Conservation (phyloP, 495 filamentous ascomycete species). For the Xylaria curta region DNA sequence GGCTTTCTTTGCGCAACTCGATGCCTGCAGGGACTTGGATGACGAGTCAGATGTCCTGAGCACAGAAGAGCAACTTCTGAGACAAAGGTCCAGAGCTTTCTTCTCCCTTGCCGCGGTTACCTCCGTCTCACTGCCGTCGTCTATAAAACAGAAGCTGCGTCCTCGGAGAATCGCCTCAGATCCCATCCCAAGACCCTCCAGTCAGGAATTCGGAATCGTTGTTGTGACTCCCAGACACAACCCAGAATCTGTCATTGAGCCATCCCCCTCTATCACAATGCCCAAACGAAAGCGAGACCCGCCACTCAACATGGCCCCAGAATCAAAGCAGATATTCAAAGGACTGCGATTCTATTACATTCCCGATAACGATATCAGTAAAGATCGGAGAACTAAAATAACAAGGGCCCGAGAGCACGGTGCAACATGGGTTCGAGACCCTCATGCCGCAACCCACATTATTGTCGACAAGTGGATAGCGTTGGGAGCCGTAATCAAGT, state of each 20-base stretch:
- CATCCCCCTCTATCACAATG: constrained; percentile 33
- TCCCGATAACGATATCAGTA: constrained; percentile 76
- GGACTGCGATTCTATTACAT: constrained; percentile 76
- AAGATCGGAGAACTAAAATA: constrained; percentile 71
- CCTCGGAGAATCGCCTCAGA: constrained; percentile 25
- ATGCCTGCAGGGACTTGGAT: constrained; percentile 20
- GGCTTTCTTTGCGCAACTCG: constrained; percentile 38
- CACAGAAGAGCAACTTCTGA: constrained; percentile 31
- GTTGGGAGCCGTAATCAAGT: too few species aligned
- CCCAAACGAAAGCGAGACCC: constrained; percentile 59
- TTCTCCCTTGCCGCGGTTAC: constrained; percentile 26
- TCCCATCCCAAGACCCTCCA: constrained; percentile 17
- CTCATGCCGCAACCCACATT: constrained; percentile 67
- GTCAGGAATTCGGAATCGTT: constrained; percentile 33
- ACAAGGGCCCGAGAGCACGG: constrained; percentile 78
- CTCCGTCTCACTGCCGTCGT: background rate
- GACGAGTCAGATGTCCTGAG: constrained; percentile 32
- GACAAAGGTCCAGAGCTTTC: constrained; percentile 32
- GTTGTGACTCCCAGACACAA: background rate
- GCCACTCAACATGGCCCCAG: constrained; percentile 54
- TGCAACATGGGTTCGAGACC: constrained; percentile 54
- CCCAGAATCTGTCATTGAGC: constrained; percentile 14
- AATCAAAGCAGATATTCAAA: constrained; percentile 69
- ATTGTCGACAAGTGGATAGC: constrained; percentile 69
- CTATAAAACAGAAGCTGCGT: background rate